Evolutionary conservation across 108 stramenopile genomes (phyloP).

Genomic region (Pseudonitzschia pungens): DNA sequence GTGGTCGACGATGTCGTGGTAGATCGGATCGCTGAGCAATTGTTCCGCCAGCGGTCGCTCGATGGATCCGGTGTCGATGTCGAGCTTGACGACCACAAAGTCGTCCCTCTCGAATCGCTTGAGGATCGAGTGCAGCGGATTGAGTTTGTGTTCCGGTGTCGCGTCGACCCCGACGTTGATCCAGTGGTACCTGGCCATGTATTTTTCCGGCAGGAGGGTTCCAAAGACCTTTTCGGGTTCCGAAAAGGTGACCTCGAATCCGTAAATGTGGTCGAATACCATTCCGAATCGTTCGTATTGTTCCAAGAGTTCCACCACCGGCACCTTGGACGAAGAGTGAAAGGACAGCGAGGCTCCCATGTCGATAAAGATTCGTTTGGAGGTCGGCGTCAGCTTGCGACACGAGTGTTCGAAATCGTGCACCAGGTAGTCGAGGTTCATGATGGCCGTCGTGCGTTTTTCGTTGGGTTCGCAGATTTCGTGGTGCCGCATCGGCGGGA

Average conservation of each 20-base stretch:
- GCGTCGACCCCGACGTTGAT: slow-evolving; percentile 46
- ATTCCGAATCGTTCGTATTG: slow-evolving; percentile 61
- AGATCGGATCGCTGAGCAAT: slow-evolving; percentile 28
- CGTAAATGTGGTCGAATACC: slow-evolving; percentile 73
- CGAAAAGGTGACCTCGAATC: slow-evolving; percentile 41
- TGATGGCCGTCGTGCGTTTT: neutral
- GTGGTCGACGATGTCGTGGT: slow-evolving; percentile 53
- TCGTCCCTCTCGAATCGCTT: slow-evolving; percentile 46
- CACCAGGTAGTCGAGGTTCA: slow-evolving; percentile 55
- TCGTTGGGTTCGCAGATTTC: slow-evolving; percentile 22
- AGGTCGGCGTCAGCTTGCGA: slow-evolving; percentile 36
- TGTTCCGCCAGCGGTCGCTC: slow-evolving; percentile 49
- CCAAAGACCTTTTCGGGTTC: slow-evolving; percentile 39
- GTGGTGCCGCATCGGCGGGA: slow-evolving; percentile 46
- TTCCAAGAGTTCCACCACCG: slow-evolving; percentile 31
- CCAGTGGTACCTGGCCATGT: slow-evolving; percentile 55
- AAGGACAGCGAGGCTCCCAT: slow-evolving; percentile 65
- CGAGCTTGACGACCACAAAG: slow-evolving; percentile 67
- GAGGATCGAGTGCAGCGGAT: slow-evolving; percentile 52
- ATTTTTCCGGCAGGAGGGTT: slow-evolving; percentile 15
- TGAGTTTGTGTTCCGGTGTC: slow-evolving; percentile 8
- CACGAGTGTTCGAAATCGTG: slow-evolving; percentile 76
- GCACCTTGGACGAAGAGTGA: slow-evolving; percentile 32
- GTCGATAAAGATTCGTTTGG: slow-evolving; percentile 53
- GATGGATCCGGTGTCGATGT: slow-evolving; percentile 55